Percentiles rank a stretch among this genome's conserved stretches.
These are phyloP conservation scores for Penicillium concentricum DNA, from an alignment of 2,329 filamentous ascomycete species.

Conservation along the genomic window DNA sequence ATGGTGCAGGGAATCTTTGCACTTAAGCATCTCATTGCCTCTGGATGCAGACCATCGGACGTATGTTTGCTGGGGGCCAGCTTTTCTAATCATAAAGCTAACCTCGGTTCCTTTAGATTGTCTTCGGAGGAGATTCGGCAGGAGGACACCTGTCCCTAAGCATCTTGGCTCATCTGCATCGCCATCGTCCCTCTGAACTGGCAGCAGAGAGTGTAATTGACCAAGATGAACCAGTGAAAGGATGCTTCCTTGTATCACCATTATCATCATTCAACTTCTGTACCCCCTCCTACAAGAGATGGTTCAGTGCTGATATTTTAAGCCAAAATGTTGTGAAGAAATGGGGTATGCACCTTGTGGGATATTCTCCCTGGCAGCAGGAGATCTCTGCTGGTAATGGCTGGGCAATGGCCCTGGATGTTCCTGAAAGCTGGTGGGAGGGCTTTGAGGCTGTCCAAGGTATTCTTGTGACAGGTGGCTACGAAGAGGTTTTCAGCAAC, in stretches of 20 bases:
- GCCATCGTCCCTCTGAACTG: conserved; percentile 46
- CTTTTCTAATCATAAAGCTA: not conserved
- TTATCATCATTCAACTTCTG: no score
- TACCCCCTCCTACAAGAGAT: no score
- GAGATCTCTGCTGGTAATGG: no score
- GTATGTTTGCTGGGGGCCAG: not conserved
- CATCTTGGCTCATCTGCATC: conserved; percentile 36
- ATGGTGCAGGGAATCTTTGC: conserved; percentile 20
- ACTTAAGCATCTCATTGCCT: conserved; percentile 15
- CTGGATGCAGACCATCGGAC: conserved; percentile 7
- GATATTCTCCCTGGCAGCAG: no score
- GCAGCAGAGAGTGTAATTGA: not conserved
- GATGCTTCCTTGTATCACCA: not conserved
- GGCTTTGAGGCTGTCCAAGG: no score
- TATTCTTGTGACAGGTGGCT: no score
- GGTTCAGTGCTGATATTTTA: no score
- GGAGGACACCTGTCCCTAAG: conserved; percentile 22
- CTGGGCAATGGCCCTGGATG: no score
- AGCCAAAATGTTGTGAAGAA: no score
- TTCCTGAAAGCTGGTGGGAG: no score
- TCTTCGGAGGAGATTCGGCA: conserved; percentile 26
- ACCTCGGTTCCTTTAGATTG: conserved; percentile 13
- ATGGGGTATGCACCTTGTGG: no score
- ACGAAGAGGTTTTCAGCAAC: no score
- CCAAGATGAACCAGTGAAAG: not conserved